Evolutionary conservation across 176 grass and related monocot species (phyloP).

Genomic region (Oryza rufipogon): DNA sequence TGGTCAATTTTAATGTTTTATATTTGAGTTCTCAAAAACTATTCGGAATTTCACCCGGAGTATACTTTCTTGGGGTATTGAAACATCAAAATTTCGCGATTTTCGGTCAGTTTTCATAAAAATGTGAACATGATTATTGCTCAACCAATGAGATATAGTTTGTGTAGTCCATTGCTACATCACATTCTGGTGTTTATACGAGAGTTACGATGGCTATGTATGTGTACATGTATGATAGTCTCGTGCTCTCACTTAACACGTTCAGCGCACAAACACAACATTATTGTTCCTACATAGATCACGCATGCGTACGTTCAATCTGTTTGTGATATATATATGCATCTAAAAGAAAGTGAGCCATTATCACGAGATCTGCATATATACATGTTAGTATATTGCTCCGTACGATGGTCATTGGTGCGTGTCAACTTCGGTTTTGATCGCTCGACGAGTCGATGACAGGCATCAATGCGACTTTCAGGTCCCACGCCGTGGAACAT

Average conservation of each 20-base stretch:
- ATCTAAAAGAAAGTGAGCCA: background rate
- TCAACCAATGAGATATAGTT: no score
- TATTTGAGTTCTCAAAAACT: no score
- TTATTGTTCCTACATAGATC: background rate
- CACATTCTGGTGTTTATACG: background rate
- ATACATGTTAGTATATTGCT: no score
- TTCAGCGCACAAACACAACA: background rate
- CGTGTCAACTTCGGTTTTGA: background rate
- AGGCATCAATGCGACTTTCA: slow-evolving; percentile 14
- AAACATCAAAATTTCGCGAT: no score
- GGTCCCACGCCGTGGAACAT: background rate
- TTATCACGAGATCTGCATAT: background rate
- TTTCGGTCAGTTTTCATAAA: no score
- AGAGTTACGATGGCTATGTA: no score
- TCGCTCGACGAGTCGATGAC: background rate
- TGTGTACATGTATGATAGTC: background rate
- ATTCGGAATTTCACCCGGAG: no score
- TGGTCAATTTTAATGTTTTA: no score
- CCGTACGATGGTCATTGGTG: background rate
- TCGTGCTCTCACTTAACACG: background rate
- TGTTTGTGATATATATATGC: background rate
- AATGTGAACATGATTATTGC: no score
- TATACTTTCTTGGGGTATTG: no score
- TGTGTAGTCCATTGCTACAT: background rate
- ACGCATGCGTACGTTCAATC: background rate